Conservation (phyloP, 2,329 filamentous ascomycete species). For the Sarocladiaceae sp. region DNA sequence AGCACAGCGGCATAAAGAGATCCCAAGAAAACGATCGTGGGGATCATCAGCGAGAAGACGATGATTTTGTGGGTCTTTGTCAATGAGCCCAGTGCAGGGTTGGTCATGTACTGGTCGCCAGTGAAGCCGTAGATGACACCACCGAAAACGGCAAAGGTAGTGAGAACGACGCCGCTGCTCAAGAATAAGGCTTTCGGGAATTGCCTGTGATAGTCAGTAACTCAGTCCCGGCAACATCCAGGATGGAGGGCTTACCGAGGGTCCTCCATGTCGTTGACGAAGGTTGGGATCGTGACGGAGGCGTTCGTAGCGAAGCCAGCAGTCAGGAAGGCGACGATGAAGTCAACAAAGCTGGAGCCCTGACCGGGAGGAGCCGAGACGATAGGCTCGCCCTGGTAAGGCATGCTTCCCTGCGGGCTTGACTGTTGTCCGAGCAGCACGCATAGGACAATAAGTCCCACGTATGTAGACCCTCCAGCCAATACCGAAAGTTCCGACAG, state of each 20-base stretch:
- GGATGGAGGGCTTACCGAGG: constrained; percentile 5
- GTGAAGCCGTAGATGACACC: constrained; percentile 7
- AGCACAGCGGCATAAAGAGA: constrained; percentile 10
- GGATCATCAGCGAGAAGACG: constrained; percentile 3
- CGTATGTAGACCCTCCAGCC: neutral
- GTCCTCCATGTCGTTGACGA: constrained; percentile 11
- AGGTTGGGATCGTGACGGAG: constrained; percentile 9
- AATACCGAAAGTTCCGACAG: neutral
- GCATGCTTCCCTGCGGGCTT: neutral
- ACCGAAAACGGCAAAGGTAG: constrained; percentile 9
- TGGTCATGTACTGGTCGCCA: constrained; percentile 7
- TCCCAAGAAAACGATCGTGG: constrained; percentile 9
- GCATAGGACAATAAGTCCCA: neutral
- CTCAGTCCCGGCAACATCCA: neutral
- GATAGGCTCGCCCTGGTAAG: neutral
- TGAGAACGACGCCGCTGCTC: neutral
- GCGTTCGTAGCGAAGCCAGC: constrained; percentile 10
- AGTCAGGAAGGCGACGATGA: constrained; percentile 7
- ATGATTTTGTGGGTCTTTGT: neutral
- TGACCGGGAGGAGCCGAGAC: neutral
- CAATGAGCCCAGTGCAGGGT: neutral
- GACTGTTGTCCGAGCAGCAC: neutral
- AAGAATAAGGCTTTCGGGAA: constrained; percentile 10
- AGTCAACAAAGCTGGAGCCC: neutral
- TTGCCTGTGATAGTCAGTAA: constrained; percentile 3